Evolutionary conservation across 2,329 filamentous ascomycete genomes (phyloP), one percentile per base, ranked within the genome.

Genomic region (Cladosporium sphaerospermum): DNA sequence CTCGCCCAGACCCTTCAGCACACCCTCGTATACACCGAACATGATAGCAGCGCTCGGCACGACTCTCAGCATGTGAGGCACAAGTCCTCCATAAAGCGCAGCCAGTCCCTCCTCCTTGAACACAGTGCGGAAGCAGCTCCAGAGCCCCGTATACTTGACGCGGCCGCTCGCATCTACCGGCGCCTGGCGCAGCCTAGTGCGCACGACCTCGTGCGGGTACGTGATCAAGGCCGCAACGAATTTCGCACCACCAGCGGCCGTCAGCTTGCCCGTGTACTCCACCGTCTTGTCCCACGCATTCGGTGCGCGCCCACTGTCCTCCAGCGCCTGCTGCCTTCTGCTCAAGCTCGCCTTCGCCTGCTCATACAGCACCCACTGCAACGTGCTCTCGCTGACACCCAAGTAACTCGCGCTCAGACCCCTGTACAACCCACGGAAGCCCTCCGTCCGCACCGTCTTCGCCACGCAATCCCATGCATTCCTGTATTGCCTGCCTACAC

Each of bases 331-430:
- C 68, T 87, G 85, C 55, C 89, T 76, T 42, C 74, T 72, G 43
- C 79, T 81, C 33, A 96, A 74, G n/a, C 77, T 76, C 19, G 80
- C 75, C 78, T 96, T 97, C 77, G 95, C 84, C 69, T 91, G 86
- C 73, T 97, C 91, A 71, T 96, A 97, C 62, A 96, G 73, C 64
- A 95, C 85, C 90, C 90, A 96, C 69, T 97, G 91, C 63, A 96
- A 71, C 4, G 91, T 93, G 59, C 85, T 91, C 75, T 96, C 92
- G 2, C 86, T 86, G 16, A 95, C 89, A 19, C 92, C 91, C 0
- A 97, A 76, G 67, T 96, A 97, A 65, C 88, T 93, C 33, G 91
- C 91, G 60, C 86, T 93, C 73, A 97, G 80, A 47, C 91, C 91
- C 65, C 90, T 88, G 73, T 96, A 97, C 55, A 97, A 75, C 2